Evolutionary conservation across 1,284 basidiomycete genomes (phyloP), one percentile per base, ranked within the genome.

Genomic region (Entoloma clypeatum): DNA sequence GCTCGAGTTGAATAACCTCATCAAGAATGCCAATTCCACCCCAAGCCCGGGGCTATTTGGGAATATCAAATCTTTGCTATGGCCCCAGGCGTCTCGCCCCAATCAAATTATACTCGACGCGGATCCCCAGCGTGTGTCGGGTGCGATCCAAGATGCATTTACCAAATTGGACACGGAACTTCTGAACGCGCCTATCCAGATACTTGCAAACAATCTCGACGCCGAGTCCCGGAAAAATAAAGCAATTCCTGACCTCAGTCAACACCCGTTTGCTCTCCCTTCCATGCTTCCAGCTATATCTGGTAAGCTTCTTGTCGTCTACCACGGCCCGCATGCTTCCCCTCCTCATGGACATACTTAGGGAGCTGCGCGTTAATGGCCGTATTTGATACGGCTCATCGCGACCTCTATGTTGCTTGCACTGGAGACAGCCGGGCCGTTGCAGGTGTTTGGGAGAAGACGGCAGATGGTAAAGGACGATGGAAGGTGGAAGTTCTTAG

Each of bases 341-440:
- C 11, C 27, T 27, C 40, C 43, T 36, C 43, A 49, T 29, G 55
- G 2, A 45, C 40, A 9, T 25, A 16, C 48, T 38, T 31, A 72
- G 92, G 92, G 4, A 92, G 91, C 44, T 96, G 93, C 59, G 91
- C 92, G 1, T 68, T 96, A 39, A 74, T 92, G 58, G 82, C 91
- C 0, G 61, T 93, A 26, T 75, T 98, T 44, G 94, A 97, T 57
- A 88, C 87, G 0, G 79, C 85, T 16, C 74, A 86, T 47, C 74
- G 74, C 36, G 81, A 91, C 55, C 62, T 97, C 25, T 94, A 94
- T 55, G 80, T 97, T 26, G 95, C 96, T 2, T 86, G 86, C 52
- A 86, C 93, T 5, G 96, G 96, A 2, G 96, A 99, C 61, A 89
- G 89, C 55, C 80, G 96, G 31, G 96, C 96, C 7, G 91, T 99